phyloP scores from a whole-genome alignment of 1,284 basidiomycete species.

The Cutaneotrichosporon cyanovorans region DNA sequence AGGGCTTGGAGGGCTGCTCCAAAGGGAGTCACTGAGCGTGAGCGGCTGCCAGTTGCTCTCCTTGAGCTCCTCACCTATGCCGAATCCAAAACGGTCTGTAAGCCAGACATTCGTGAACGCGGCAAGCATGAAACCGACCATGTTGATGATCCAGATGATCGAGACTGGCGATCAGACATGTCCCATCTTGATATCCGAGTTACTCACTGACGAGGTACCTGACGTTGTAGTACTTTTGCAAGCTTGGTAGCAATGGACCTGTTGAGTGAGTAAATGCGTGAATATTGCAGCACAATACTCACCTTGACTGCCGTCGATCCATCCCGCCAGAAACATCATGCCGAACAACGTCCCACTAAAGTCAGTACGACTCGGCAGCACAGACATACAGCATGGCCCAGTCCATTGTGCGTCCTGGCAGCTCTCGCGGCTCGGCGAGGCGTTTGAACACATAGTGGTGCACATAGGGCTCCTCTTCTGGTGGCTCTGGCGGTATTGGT shows the following conservation, averaged over 20 bases:
- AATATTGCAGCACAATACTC: too few relatives aligned
- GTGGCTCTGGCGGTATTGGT: too few relatives aligned
- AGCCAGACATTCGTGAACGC: constrained; percentile 52
- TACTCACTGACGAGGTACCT: constrained; percentile 29
- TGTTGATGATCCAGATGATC: constrained; percentile 54
- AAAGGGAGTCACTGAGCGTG: constrained; percentile 23
- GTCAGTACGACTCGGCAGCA: constrained; percentile 1
- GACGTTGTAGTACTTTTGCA: constrained; percentile 51
- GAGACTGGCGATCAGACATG: constrained; percentile 44
- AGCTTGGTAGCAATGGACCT: constrained; percentile 54
- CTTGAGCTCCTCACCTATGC: constrained; percentile 48
- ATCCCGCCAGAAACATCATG: constrained; percentile 50
- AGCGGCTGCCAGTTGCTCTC: background rate
- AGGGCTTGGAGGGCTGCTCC: constrained; percentile 42
- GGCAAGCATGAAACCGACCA: constrained; percentile 52
- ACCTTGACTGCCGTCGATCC: constrained; percentile 57
- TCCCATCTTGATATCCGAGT: constrained; percentile 18
- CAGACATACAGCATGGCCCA: constrained; percentile 30
- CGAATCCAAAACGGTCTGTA: constrained; percentile 53
- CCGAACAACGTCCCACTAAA: constrained; percentile 25
- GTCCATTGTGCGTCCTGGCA: constrained; percentile 16
- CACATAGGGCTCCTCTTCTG: background rate
- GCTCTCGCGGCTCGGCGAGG: constrained; percentile 19
- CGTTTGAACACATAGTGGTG: constrained; percentile 21
- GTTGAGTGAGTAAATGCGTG: too few relatives aligned